Evolutionary conservation across 768 basidiomycete species (phyloP), one percentile per base, ranked within the genome.

Genomic region (Naganishia vaughanmartiniae): DNA sequence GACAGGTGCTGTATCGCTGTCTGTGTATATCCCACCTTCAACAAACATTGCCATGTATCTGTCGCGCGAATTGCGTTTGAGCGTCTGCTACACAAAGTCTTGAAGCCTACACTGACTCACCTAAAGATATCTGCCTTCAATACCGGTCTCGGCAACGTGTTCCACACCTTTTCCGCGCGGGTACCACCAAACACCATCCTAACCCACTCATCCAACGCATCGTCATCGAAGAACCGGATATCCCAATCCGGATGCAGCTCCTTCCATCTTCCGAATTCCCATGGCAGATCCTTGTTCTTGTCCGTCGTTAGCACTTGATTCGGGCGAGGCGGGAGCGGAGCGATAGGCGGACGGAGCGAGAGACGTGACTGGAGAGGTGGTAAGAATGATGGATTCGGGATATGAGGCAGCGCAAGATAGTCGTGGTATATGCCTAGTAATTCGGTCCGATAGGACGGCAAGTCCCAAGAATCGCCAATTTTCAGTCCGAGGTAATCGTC

Each of bases 1-100:
- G 60, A 77, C 75, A 5, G 76, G 76, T n/a, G 55, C 70, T 1
- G 56, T 71, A 36, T 71, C 70, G 66, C 74, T 75, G 60, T 77
- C 76, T 1, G 76, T 75, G 54, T 77, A 77, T 21, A 77, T 77
- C 4, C 76, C 76, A 19, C 76, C 76, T 71, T 77, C 76, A 9
- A 77, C 76, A 31, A 77, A 48, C 71, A 75, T 72, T 9, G 73
- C 74, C 72, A 77, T 75, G 57, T 77, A 77, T 63, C 72, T 72
- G 46, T 26, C 46, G 5, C 19, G 15, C 26, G 5, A 28, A 58
- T 30, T 7, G n/a, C 30, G n/a, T 28, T 67, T 51, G 55, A 48
- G 17, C 33, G 28, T 4, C 11, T 1, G 36, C 2, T 10, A 39
- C 14, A 55, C 34, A 4, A 34, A 21, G 19, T 39, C 17, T n/a